These are phyloP conservation scores for Blastomyces gilchristii DNA, from an alignment of 2,329 filamentous ascomycete genomes.

Conservation along the genomic window DNA sequence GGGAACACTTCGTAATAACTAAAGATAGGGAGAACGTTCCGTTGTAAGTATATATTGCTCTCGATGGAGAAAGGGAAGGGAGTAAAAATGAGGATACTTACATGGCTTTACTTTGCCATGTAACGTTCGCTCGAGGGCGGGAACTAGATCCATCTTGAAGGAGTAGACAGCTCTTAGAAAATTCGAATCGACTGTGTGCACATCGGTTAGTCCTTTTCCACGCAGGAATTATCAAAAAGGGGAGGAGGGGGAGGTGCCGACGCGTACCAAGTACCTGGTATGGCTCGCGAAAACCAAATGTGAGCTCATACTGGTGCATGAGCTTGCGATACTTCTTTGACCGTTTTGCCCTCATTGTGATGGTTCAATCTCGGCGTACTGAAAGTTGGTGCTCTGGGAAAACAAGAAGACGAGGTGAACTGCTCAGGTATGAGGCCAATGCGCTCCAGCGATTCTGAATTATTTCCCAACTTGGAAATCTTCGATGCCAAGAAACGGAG, in stretches of 20 bases:
- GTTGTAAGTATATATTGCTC: not conserved
- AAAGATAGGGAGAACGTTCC: slow-evolving; percentile 23
- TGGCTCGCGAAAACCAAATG: slow-evolving; percentile 83
- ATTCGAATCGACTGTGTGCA: slow-evolving; percentile 59
- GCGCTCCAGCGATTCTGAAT: not conserved
- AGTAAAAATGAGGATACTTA: slow-evolving; percentile 33
- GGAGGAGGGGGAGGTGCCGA: not conserved
- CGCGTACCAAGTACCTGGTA: slow-evolving; percentile 71
- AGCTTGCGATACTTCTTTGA: slow-evolving; percentile 75
- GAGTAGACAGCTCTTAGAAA: slow-evolving; percentile 71
- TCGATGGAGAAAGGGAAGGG: not conserved
- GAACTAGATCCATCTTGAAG: slow-evolving; percentile 82
- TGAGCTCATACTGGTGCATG: slow-evolving; percentile 81
- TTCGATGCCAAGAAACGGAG: not conserved
- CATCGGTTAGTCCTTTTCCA: not conserved
- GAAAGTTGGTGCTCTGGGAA: not conserved
- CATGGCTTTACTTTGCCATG: slow-evolving; percentile 77
- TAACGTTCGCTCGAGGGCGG: slow-evolving; percentile 67
- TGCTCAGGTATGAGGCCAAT: not conserved
- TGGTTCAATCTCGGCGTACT: not conserved
- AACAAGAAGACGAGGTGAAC: not conserved
- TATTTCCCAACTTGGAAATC: slow-evolving; percentile 1
- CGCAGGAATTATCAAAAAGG: not conserved
- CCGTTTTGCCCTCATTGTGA: slow-evolving; percentile 57
- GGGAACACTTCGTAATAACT: slow-evolving; percentile 63